These are phyloP conservation scores for Cardiospermum halicacabum DNA, from an alignment of 345 rosid genomes.

Conservation along the genomic window DNA sequence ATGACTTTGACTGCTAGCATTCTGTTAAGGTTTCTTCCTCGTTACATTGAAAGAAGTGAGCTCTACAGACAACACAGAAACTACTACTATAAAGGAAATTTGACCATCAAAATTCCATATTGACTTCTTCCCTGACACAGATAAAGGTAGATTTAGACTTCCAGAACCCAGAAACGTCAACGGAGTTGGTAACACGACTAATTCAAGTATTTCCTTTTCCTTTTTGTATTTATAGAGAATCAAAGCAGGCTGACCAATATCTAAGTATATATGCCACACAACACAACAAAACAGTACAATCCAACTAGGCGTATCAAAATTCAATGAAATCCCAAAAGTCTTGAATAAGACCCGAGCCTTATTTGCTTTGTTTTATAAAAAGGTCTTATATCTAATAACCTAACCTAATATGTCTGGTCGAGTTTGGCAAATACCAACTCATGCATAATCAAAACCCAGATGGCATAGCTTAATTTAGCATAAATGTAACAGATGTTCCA, in stretches of 20 bases:
- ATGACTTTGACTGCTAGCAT: too few relatives aligned
- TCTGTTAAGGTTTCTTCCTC: too few relatives aligned
- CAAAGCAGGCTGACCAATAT: background rate
- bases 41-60: too few relatives aligned
- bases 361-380: too few relatives aligned
- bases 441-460: too few relatives aligned
- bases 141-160: background rate
- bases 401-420: too few relatives aligned
- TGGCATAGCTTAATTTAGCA: background rate
- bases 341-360: background rate
- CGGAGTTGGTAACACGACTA: background rate
- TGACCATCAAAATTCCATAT: background rate
- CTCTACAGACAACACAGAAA: background rate
- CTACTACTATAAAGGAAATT: background rate
- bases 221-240: background rate
- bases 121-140: background rate
- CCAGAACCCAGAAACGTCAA: background rate
- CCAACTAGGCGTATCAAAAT: background rate
- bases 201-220: background rate
- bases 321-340: background rate
- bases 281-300: background rate
- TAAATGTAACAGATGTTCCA: background rate
- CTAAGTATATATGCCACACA: background rate
- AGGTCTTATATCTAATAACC: too few relatives aligned
- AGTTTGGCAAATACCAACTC: too few relatives aligned